Evolutionary conservation across 2,329 filamentous ascomycete species (phyloP).

Genomic region (Pestalotiopsis sp.): DNA sequence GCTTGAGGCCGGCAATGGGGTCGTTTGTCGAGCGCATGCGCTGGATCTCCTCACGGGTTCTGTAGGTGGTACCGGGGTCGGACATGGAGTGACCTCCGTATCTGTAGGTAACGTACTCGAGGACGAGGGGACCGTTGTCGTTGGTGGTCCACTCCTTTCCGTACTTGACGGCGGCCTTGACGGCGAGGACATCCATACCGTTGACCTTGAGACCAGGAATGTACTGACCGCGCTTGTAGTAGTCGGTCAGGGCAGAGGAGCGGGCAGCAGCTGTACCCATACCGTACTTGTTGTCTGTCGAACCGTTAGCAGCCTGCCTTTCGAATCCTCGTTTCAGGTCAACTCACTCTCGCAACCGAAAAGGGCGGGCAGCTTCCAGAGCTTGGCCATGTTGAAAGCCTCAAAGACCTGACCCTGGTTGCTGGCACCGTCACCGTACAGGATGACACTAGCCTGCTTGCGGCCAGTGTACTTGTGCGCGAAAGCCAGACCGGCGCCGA

Average conservation of each 20-base stretch:
- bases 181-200: constrained; percentile 97
- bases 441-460: constrained; percentile 82
- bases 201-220: constrained; percentile 99
- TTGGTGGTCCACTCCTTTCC: constrained; percentile 82
- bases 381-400: constrained; percentile 99
- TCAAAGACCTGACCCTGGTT: constrained; percentile 99
- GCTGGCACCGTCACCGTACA: constrained; percentile 97
- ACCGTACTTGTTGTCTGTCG: constrained; percentile 97
- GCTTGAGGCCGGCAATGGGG: constrained; percentile 95
- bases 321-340: not conserved
- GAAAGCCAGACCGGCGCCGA: constrained; percentile 94
- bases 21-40: constrained; percentile 99
- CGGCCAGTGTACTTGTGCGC: constrained; percentile 91
- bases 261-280: constrained; percentile 97
- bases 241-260: constrained; percentile 94
- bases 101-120: constrained; percentile 99
- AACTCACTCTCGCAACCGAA: constrained; percentile 96
- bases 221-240: constrained; percentile 99
- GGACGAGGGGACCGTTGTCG: constrained; percentile 90
- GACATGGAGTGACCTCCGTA: constrained; percentile 99
- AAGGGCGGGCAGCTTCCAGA: constrained; percentile 93
- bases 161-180: constrained; percentile 94
- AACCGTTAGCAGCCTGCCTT: not conserved
- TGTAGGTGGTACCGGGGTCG: constrained; percentile 98
- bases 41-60: constrained; percentile 98